Percentiles rank a stretch among this genome's conserved stretches.
phyloP scores from a whole-genome alignment of 2,329 filamentous ascomycete species.

The Paecilomyces sp. region DNA sequence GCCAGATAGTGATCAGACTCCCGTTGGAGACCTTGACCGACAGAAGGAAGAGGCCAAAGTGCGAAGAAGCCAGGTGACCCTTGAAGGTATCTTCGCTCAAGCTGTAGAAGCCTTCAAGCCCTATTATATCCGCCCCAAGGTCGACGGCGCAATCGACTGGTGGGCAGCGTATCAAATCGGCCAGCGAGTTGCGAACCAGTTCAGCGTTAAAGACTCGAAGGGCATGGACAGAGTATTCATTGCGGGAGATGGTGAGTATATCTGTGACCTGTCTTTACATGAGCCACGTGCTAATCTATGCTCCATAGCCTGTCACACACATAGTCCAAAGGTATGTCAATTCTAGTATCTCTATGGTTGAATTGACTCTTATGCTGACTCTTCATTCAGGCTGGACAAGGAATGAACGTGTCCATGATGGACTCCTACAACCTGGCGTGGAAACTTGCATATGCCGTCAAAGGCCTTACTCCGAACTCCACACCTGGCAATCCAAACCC shows the following conservation, averaged over 20 bases:
- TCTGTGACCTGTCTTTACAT: neutral
- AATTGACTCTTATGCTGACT: neutral
- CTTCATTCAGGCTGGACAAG: neutral
- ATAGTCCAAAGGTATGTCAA: conserved; percentile 55
- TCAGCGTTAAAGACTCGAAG: conserved; percentile 54
- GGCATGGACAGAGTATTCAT: conserved; percentile 66
- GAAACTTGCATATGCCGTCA: conserved; percentile 15
- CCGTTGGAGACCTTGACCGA: neutral
- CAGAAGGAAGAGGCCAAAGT: conserved; percentile 52
- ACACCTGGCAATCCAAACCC: conserved; percentile 10
- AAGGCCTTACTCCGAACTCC: conserved; percentile 25
- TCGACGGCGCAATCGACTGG: conserved; percentile 58
- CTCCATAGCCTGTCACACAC: conserved; percentile 61
- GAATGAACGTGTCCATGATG: conserved; percentile 49
- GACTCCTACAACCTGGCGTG: conserved; percentile 26
- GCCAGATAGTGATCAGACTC: conserved; percentile 13
- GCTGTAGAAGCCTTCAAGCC: conserved; percentile 60
- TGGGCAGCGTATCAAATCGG: conserved; percentile 72
- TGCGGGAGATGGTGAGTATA: conserved; percentile 52
- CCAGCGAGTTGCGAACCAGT: conserved; percentile 49
- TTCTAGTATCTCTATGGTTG: conserved; percentile 30
- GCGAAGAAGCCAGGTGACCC: conserved; percentile 56
- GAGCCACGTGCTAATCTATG: neutral
- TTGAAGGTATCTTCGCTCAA: conserved; percentile 56
- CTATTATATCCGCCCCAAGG: conserved; percentile 56